Evolutionary conservation across 768 basidiomycete species (phyloP).

Genomic region (Mycena galopus): DNA sequence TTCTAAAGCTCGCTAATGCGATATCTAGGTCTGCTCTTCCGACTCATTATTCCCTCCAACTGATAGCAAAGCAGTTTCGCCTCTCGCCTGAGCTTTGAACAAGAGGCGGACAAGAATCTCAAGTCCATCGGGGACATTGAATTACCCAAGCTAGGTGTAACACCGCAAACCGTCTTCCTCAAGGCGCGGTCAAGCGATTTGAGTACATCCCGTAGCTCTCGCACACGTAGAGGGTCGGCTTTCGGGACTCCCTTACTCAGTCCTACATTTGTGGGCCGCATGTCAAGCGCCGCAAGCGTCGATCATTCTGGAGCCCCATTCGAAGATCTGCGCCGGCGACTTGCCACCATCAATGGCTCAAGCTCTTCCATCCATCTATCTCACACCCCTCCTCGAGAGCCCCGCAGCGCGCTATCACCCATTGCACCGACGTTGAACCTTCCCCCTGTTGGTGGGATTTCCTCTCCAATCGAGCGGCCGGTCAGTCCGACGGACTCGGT

Average conservation of each 20-base stretch:
- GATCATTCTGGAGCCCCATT: slow-evolving; percentile 73
- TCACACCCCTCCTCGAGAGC: slow-evolving; percentile 58
- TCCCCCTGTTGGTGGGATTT: slow-evolving; percentile 38
- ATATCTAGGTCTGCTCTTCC: slow-evolving; percentile 71
- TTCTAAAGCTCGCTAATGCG: slow-evolving; percentile 84
- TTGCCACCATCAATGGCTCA: slow-evolving; percentile 83
- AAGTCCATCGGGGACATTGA: slow-evolving; percentile 78
- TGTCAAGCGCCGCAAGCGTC: slow-evolving; percentile 63
- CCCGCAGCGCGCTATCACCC: slow-evolving; percentile 57
- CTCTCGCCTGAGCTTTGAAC: slow-evolving; percentile 73
- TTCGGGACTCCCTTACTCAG: slow-evolving; percentile 61
- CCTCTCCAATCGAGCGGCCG: slow-evolving; percentile 65
- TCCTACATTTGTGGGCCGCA: slow-evolving; percentile 63
- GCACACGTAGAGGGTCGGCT: slow-evolving; percentile 57
- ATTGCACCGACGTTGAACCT: slow-evolving; percentile 47
- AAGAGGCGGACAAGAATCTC: slow-evolving; percentile 72
- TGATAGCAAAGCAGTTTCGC: slow-evolving; percentile 72
- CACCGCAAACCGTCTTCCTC: slow-evolving; percentile 93
- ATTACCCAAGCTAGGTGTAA: slow-evolving; percentile 88
- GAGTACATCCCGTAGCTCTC: slow-evolving; percentile 52
- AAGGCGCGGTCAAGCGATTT: slow-evolving; percentile 65
- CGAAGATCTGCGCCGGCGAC: slow-evolving; percentile 81
- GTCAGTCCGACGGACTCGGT: slow-evolving; percentile 88
- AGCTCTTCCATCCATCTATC: slow-evolving; percentile 69
- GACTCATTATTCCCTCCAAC: neutral